Conservation (phyloP, 306 rosid genomes). For the Vicia sativa region DNA sequence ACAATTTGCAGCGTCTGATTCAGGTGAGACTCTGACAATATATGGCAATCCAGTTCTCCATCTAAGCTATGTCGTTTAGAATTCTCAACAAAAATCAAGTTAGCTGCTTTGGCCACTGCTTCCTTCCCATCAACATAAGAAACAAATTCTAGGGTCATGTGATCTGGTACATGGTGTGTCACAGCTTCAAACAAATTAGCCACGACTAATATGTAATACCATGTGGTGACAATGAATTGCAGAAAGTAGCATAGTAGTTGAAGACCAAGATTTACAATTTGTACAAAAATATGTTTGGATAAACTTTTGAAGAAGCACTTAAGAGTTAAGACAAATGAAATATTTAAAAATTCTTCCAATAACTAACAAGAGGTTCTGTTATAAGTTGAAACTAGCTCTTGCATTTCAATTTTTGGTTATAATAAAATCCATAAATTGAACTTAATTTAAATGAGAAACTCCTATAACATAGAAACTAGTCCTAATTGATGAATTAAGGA, state of each 20-base stretch:
- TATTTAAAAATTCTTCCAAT: neutral
- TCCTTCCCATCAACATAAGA: conserved; percentile 80
- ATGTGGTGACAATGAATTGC: conserved; percentile 55
- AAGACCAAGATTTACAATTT: conserved; percentile 63
- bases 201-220: conserved; percentile 47
- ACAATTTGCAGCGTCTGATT: conserved; percentile 66
- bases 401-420: neutral
- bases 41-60: conserved; percentile 46
- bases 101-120: conserved; percentile 77
- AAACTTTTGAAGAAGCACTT: neutral
- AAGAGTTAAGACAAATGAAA: neutral
- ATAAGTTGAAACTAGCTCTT: neutral
- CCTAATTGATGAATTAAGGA: no score
- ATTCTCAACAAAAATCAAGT: conserved; percentile 60
- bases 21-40: conserved; percentile 61
- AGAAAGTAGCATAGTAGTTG: conserved; percentile 67
- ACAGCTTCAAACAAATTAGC: conserved; percentile 41
- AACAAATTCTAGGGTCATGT: conserved; percentile 66
- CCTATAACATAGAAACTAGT: no score
- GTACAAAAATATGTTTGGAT: conserved; percentile 31
- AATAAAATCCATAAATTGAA: no score
- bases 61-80: conserved; percentile 46
- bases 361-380: neutral
- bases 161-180: conserved; percentile 38
- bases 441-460: no score